Evolutionary conservation across 768 basidiomycete species (phyloP).

Genomic region (Albatrellus ellisii): DNA sequence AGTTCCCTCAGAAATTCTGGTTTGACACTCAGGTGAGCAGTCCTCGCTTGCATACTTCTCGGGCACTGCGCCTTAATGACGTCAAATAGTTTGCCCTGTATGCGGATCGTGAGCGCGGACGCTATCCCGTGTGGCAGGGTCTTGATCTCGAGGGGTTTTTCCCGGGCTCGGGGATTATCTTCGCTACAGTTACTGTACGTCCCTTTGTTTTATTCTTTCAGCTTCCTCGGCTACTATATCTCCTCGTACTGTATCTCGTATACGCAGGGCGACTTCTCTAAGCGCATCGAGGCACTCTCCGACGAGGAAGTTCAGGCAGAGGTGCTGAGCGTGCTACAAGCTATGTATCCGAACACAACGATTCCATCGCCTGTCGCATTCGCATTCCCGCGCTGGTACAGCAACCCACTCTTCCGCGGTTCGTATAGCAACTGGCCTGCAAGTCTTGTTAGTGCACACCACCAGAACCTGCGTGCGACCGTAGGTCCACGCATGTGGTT

Average conservation of each 20-base stretch:
- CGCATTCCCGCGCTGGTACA: conserved; percentile 40
- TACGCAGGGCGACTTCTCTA: conserved; percentile 47
- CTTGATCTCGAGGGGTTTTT: conserved; percentile 45
- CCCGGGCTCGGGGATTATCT: conserved; percentile 45
- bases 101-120: conserved; percentile 42
- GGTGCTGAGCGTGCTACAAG: conserved; percentile 39
- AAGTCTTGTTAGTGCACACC: conserved; percentile 37
- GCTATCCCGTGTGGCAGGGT: conserved; percentile 58
- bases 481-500: conserved; percentile 41
- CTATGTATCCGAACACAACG: conserved; percentile 42
- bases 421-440: conserved; percentile 65
- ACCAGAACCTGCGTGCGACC: conserved; percentile 44
- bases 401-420: conserved; percentile 38
- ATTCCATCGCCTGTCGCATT: conserved; percentile 47
- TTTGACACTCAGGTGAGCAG: conserved; percentile 30
- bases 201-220: too few species aligned
- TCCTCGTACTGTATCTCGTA: background rate
- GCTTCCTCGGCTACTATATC: too few species aligned
- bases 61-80: background rate
- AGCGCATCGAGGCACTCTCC: conserved; percentile 41
- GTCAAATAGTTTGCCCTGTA: conserved; percentile 36
- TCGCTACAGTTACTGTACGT: conserved; percentile 35
- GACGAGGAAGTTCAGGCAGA: conserved; percentile 35
- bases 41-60: background rate
- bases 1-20: conserved; percentile 52